Conservation (phyloP, 495 filamentous ascomycete species). For the Penicillium taxi region DNA sequence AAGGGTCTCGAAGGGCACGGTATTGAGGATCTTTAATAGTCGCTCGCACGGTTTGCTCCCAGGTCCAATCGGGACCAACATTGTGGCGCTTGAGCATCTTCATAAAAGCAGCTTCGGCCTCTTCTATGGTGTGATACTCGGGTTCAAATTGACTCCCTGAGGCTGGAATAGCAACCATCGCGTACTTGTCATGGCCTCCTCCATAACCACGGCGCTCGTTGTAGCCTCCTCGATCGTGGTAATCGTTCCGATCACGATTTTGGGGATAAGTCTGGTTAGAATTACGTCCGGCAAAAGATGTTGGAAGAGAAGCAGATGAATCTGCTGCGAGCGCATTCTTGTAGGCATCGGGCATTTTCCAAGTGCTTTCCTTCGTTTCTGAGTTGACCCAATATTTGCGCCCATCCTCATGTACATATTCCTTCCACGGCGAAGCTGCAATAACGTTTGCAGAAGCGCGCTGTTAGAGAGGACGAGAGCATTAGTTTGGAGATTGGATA, state of each 20-base stretch:
- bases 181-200: slow-evolving; percentile 42
- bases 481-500: slow-evolving; percentile 6
- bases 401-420: slow-evolving; percentile 78
- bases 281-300: slow-evolving; percentile 59
- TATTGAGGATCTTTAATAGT: slow-evolving; percentile 94
- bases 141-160: slow-evolving; percentile 67
- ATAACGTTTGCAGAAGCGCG: slow-evolving; percentile 74
- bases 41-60: slow-evolving; percentile 80
- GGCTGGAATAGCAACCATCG: slow-evolving; percentile 49
- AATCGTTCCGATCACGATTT: slow-evolving; percentile 30
- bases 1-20: slow-evolving; percentile 86
- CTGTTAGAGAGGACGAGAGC: slow-evolving; percentile 32
- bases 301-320: slow-evolving; percentile 37
- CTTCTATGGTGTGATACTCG: slow-evolving; percentile 76
- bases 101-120: slow-evolving; percentile 89
- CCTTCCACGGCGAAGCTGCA: slow-evolving; percentile 82
- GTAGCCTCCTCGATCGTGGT: slow-evolving; percentile 31
- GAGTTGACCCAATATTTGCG: slow-evolving; percentile 92
- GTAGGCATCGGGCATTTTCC: slow-evolving; percentile 87
- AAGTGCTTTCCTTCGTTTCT: slow-evolving; percentile 84
- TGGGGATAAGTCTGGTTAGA: slow-evolving; percentile 40
- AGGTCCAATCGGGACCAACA: slow-evolving; percentile 85
- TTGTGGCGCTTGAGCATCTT: slow-evolving; percentile 80
- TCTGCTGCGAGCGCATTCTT: slow-evolving; percentile 58
- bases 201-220: slow-evolving; percentile 63